Evolutionary conservation across 2,329 filamentous ascomycete genomes (phyloP), one percentile per base, ranked within the genome.

Genomic region (Colletotrichum simmondsii): DNA sequence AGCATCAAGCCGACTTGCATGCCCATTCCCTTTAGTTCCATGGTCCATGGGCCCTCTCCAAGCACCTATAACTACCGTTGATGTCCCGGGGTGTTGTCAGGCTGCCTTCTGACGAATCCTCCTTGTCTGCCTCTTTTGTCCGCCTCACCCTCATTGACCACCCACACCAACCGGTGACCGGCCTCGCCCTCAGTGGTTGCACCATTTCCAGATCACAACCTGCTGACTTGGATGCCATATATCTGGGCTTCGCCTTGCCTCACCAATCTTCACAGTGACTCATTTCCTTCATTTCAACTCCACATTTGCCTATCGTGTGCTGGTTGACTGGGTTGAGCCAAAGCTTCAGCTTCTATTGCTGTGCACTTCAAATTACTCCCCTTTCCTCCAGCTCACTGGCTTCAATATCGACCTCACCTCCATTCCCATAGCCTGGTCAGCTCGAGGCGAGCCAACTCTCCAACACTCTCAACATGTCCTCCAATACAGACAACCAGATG

Each of bases 401-500:
- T 35, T 60, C 68, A 35, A 61, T 26, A 35, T 54, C 67, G 37
- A 35, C 24, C 26, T 60, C 67, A 73, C 65, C 37, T 32, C 35
- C 56, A 26, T 42, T 61, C 52, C 60, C 60, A 32, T 26, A 62
- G 32, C 69, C 19, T 64, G 61, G 32, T 28, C 57, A 62, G 59
- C 65, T 70, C 16, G 37, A 58, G 68, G 28, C 60, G 49, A 56
- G 60, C 37, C 8, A 32, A 35, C 14, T 35, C n/a, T 11, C 53
- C 24, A 30, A 66, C 52, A 74, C 65, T 60, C 74, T 75, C 79
- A 82, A 72, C 80, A 90, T 90, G 88, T 83, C 88, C 75, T 82
- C 86, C 78, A 88, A 86, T 80, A 85, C 86, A 75, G 89, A 91
- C 78, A 89, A 87, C 78, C 83, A 85, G 68, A 90, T 89, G 84